Evolutionary conservation across 768 basidiomycete genomes (phyloP), one percentile per base, ranked within the genome.

Genomic region (Trichaptum fuscoviolaceum): DNA sequence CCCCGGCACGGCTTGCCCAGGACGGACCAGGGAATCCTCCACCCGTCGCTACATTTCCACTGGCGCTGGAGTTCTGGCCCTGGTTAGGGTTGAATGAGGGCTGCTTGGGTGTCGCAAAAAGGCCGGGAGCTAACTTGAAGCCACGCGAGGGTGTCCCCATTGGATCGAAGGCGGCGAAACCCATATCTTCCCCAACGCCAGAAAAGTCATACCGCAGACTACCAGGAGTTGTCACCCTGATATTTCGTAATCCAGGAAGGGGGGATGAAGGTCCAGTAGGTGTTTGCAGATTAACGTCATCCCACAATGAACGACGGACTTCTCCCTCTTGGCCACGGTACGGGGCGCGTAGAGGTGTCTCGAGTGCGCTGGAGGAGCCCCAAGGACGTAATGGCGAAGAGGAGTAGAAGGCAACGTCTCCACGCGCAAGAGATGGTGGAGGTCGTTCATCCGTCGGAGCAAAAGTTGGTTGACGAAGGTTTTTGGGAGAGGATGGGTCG

Each of bases 141-240:
- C 91, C 90, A 58, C 91, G 80, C n/a, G 91, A 92, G 3, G 91
- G 91, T 9, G 91, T 92, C 23, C 90, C 89, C 26, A 87, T 86
- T 6, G 91, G 90, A 74, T 93, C 91, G 71, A 92, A 93, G 0
- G 87, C 15, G 42, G 15, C 42, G 20, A 52, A 52, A 2, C 42
- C 42, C 42, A 52, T 52, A 52, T 52, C 42, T 20, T 52, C 84
- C 57, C 86, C 86, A 20, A 88, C 85, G 24, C 75, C 75, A 4
- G 66, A 36, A 62, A 69, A 75, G 20, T 67, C 62, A 57, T 82
- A 81, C 62, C 76, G 73, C 34, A 77, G 71, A 35, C 78, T 71
- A 24, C 27, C 72, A 72, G 27, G 72, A 66, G 35, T 63, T 9
- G 65, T 62, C 0, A 68, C 61, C 70, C 72, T 69, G 71, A 73